phyloP scores from a whole-genome alignment of 2,329 filamentous ascomycete species.

The Epichloe gansuensis region DNA sequence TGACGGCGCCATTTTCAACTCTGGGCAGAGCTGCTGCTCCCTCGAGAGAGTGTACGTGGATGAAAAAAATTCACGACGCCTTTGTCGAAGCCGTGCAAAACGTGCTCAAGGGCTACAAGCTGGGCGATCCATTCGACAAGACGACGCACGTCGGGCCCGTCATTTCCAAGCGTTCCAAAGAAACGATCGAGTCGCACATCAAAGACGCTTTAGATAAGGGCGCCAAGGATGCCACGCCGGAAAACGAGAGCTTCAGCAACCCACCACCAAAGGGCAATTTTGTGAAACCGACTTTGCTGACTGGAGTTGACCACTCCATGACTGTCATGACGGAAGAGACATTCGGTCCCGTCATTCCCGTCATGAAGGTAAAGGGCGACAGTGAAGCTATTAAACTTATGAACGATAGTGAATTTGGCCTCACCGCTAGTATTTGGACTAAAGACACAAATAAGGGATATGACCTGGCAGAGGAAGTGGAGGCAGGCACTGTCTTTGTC shows the following conservation, averaged over 20 bases:
- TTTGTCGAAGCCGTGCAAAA: slow-evolving; percentile 71
- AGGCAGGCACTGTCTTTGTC: slow-evolving; percentile 91
- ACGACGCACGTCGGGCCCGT: slow-evolving; percentile 79
- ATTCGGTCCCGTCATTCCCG: slow-evolving; percentile 82
- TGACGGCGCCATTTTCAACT: slow-evolving; percentile 94
- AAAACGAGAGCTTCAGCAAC: slow-evolving; percentile 62
- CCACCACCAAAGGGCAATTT: slow-evolving; percentile 74
- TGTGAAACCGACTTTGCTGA: slow-evolving; percentile 73
- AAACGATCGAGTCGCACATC: slow-evolving; percentile 66
- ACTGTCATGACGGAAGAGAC: slow-evolving; percentile 86
- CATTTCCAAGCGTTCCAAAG: slow-evolving; percentile 65
- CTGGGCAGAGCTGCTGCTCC: slow-evolving; percentile 96
- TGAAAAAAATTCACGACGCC: slow-evolving; percentile 65
- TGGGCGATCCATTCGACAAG: slow-evolving; percentile 81
- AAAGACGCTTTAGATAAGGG: slow-evolving; percentile 73
- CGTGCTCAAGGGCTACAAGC: slow-evolving; percentile 67
- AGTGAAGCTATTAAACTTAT: slow-evolving; percentile 71
- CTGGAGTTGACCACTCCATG: slow-evolving; percentile 71
- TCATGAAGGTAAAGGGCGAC: slow-evolving; percentile 75
- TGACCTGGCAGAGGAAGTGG: slow-evolving; percentile 64
- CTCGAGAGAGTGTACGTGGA: slow-evolving; percentile 88
- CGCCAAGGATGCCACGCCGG: slow-evolving; percentile 71
- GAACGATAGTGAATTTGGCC: slow-evolving; percentile 89
- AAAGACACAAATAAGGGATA: slow-evolving; percentile 68
- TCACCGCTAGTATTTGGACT: slow-evolving; percentile 96